These are phyloP conservation scores for Calocybe gangraenosa DNA, from an alignment of 768 basidiomycete species.

Conservation along the genomic window DNA sequence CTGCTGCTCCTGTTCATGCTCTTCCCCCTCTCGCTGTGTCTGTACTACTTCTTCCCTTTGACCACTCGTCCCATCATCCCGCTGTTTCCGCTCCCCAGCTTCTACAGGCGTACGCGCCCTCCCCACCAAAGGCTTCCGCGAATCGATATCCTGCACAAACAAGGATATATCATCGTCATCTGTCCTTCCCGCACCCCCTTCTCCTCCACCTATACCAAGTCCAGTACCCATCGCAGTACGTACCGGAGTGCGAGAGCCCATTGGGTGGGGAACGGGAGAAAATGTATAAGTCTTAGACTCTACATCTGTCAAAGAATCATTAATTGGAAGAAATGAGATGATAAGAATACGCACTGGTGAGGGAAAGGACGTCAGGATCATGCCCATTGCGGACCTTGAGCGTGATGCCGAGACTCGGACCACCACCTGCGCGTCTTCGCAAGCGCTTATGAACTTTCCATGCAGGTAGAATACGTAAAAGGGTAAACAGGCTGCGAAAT, in stretches of 20 bases:
- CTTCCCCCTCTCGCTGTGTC: slow-evolving; percentile 4
- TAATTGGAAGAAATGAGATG: not conserved
- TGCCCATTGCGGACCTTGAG: slow-evolving; percentile 35
- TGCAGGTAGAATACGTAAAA: slow-evolving; percentile 69
- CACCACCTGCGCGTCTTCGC: slow-evolving; percentile 39
- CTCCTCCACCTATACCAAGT: not conserved
- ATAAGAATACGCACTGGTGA: slow-evolving; percentile 15
- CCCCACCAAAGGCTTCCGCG: slow-evolving; percentile 58
- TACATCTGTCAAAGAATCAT: slow-evolving; percentile 39
- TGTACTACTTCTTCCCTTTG: not conserved
- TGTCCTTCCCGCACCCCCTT: not conserved
- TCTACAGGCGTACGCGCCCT: slow-evolving; percentile 20
- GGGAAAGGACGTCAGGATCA: slow-evolving; percentile 21
- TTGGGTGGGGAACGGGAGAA: slow-evolving; percentile 62
- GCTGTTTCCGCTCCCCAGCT: slow-evolving; percentile 1
- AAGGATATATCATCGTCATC: slow-evolving; percentile 78
- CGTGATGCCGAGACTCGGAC: slow-evolving; percentile 42
- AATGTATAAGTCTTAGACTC: slow-evolving; percentile 55
- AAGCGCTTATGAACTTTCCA: slow-evolving; percentile 71
- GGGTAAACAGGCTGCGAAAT: slow-evolving; percentile 71
- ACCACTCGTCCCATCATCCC: not conserved
- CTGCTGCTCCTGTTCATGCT: not conserved
- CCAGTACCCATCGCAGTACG: too few species aligned
- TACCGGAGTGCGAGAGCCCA: too few species aligned
- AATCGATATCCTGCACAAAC: slow-evolving; percentile 76